phyloP scores from a whole-genome alignment of 2,329 filamentous ascomycete species.

The Fusarium circinatum region DNA sequence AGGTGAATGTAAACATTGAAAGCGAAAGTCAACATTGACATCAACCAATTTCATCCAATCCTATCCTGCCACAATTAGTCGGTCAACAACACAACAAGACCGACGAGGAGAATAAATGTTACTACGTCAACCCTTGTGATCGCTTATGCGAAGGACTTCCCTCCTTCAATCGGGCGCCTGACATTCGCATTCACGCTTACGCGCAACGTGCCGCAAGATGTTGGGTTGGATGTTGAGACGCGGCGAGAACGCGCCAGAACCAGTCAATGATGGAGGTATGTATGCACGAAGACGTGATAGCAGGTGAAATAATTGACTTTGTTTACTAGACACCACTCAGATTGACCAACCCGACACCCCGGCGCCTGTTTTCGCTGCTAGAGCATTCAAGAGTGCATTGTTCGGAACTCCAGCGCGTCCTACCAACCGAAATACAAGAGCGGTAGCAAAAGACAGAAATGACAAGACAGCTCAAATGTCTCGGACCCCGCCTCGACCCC shows the following conservation, averaged over 20 bases:
- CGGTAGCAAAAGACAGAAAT: conserved; percentile 37
- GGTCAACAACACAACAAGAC: conserved; percentile 5
- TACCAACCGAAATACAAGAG: conserved; percentile 46
- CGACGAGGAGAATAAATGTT: conserved; percentile 24
- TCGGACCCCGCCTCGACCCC: conserved; percentile 61
- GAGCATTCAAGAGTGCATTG: conserved; percentile 71
- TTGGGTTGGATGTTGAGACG: conserved; percentile 68
- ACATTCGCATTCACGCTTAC: not conserved
- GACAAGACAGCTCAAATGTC: conserved; percentile 43
- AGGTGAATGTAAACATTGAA: conserved; percentile 37
- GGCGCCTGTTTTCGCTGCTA: conserved; percentile 72
- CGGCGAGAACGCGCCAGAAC: conserved; percentile 52
- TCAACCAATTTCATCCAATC: conserved; percentile 20
- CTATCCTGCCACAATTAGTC: conserved; percentile 18
- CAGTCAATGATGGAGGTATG: conserved; percentile 46
- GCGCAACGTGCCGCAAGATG: conserved; percentile 52
- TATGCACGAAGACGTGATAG: not conserved
- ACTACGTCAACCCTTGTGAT: conserved; percentile 13
- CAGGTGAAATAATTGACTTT: not conserved
- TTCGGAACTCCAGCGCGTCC: conserved; percentile 67
- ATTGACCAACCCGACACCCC: conserved; percentile 72
- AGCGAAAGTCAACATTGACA: conserved; percentile 34
- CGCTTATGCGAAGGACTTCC: conserved; percentile 16
- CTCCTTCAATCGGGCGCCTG: not conserved
- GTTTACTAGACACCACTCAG: conserved; percentile 54